Evolutionary conservation across 139 green algal species (phyloP).

Genomic region (Chlorella sp.): DNA sequence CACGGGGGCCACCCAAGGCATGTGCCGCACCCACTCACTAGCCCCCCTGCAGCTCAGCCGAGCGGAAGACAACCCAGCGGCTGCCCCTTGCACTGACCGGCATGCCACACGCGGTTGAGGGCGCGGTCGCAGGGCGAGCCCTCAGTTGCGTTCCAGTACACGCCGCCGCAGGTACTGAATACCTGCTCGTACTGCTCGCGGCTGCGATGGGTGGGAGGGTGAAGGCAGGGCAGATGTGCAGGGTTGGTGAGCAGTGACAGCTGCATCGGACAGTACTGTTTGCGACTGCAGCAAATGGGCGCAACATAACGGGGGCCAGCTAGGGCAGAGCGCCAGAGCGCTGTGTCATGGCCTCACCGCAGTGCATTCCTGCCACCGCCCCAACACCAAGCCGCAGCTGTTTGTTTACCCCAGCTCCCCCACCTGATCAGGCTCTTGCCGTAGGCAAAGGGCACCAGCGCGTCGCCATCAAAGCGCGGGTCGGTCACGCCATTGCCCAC

Average conservation of each 20-base stretch:
- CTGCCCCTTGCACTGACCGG: background rate
- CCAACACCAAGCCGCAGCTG: background rate
- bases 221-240: background rate
- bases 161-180: slow-evolving; percentile 22
- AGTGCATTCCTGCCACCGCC: no score
- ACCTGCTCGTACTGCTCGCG: slow-evolving; percentile 1
- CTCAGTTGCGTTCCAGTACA: slow-evolving; percentile 22
- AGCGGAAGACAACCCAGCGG: no score
- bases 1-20: background rate
- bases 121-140: slow-evolving; percentile 8
- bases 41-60: no score
- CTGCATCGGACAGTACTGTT: no score
- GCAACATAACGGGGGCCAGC: background rate
- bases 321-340: no score
- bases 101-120: slow-evolving; percentile 10
- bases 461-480: slow-evolving; percentile 68
- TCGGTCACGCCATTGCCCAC: slow-evolving; percentile 84
- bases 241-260: no score
- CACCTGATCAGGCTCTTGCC: slow-evolving; percentile 33
- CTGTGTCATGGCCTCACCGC: no score
- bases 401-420: no score
- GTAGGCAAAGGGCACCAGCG: slow-evolving; percentile 56
- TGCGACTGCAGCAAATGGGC: background rate
- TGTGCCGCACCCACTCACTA: no score
- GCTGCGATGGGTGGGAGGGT: background rate